Evolutionary conservation across 306 rosid genomes (phyloP).

Genomic region (Prinsepia uniflora): DNA sequence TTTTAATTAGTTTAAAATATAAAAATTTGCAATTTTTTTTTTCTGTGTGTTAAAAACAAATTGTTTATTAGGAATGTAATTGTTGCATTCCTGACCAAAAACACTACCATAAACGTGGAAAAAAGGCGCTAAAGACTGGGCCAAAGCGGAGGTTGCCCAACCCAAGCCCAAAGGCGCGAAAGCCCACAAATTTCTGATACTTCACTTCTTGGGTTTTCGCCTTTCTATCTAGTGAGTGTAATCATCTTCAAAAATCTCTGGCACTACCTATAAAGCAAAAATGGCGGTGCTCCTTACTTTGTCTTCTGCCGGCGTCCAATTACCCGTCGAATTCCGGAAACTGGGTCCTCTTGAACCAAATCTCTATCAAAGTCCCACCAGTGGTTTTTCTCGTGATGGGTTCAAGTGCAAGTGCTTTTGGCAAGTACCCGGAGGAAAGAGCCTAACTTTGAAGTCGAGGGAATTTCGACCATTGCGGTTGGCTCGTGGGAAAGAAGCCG

Average conservation of each 20-base stretch:
- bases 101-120: neutral
- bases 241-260: neutral
- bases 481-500: constrained; percentile 64
- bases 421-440: constrained; percentile 23
- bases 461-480: constrained; percentile 26
- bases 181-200: neutral
- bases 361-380: constrained; percentile 25
- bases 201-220: too few species aligned
- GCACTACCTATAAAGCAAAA: neutral
- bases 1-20: too few species aligned
- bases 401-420: constrained; percentile 26
- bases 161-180: neutral
- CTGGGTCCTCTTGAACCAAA: constrained; percentile 30
- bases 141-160: neutral
- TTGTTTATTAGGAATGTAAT: too few species aligned
- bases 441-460: constrained; percentile 26
- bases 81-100: neutral
- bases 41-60: too few species aligned
- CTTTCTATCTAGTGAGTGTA: neutral
- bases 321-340: constrained; percentile 30
- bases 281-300: constrained; percentile 55
- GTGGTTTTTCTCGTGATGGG: constrained; percentile 26
- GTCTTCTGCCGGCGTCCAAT: constrained; percentile 27
- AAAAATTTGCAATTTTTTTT: too few species aligned
- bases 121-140: neutral